A percentile compares a stretch with the other conserved stretches of the same genome.
These are phyloP conservation scores for Saturnispora bothae DNA, from an alignment of 805 yeast genomes.

Conservation along the genomic window DNA sequence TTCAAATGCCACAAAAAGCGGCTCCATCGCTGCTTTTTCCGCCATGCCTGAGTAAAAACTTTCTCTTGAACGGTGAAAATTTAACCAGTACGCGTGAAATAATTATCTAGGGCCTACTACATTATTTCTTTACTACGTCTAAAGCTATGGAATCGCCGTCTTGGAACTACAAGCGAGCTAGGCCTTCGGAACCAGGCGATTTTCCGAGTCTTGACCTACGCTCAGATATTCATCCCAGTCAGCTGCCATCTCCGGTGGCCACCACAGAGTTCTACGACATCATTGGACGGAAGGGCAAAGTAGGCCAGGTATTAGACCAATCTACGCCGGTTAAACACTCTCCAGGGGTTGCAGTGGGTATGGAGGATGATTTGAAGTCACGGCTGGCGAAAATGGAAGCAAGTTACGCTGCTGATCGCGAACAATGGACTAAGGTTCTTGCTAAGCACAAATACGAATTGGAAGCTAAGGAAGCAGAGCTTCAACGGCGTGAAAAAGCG, in stretches of 20 bases:
- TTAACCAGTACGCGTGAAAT: conserved; percentile 51
- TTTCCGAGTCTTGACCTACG: neutral
- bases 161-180: neutral
- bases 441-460: neutral
- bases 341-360: too few species aligned
- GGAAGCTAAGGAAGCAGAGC: neutral
- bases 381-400: neutral
- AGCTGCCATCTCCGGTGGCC: neutral
- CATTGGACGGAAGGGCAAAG: too few species aligned
- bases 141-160: neutral
- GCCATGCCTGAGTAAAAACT: too few species aligned
- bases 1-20: too few species aligned
- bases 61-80: too few species aligned
- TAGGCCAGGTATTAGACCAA: too few species aligned
- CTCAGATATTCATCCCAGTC: neutral
- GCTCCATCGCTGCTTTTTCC: too few species aligned
- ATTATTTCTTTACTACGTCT: too few species aligned
- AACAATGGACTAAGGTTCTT: neutral
- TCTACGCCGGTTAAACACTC: too few species aligned
- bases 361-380: too few species aligned
- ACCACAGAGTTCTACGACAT: neutral
- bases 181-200: neutral
- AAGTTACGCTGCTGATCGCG: neutral
- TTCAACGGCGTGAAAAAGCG: neutral
- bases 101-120: conserved; percentile 33